These are phyloP conservation scores for Penicillium sp. DNA, from an alignment of 2,329 filamentous ascomycete genomes.

Conservation along the genomic window DNA sequence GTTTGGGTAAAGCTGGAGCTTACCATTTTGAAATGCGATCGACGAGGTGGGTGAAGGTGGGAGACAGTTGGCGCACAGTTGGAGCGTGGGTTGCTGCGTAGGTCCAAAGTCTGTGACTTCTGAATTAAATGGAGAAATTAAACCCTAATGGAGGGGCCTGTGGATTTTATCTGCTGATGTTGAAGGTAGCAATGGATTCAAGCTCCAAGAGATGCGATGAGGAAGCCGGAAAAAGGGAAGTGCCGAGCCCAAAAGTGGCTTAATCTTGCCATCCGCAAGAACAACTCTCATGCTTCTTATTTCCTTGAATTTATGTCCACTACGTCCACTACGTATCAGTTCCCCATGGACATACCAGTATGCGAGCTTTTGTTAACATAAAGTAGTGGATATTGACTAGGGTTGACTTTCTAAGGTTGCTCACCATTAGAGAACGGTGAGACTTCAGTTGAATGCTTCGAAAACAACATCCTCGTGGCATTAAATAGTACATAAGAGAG, in stretches of 20 bases:
- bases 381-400: not conserved
- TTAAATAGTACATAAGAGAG: constrained; percentile 7
- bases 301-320: not conserved
- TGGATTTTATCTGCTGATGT: constrained; percentile 10
- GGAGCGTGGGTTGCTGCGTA: constrained; percentile 5
- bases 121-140: not conserved
- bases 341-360: not conserved
- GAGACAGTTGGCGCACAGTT: constrained; percentile 15
- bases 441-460: not conserved
- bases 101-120: not conserved
- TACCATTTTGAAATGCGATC: constrained; percentile 23
- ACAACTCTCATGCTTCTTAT: not conserved
- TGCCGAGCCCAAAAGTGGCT: constrained; percentile 13
- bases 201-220: constrained; percentile 25
- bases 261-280: not conserved
- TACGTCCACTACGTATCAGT: not conserved
- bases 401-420: not conserved
- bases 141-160: not conserved
- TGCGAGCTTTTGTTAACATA: not conserved
- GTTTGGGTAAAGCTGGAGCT: not conserved
- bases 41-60: constrained; percentile 22
- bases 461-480: not conserved
- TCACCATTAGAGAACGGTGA: not conserved
- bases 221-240: constrained; percentile 24
- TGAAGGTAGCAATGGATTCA: constrained; percentile 11